phyloP scores from a whole-genome alignment of 805 yeast species.

The Candida bentonensis region DNA sequence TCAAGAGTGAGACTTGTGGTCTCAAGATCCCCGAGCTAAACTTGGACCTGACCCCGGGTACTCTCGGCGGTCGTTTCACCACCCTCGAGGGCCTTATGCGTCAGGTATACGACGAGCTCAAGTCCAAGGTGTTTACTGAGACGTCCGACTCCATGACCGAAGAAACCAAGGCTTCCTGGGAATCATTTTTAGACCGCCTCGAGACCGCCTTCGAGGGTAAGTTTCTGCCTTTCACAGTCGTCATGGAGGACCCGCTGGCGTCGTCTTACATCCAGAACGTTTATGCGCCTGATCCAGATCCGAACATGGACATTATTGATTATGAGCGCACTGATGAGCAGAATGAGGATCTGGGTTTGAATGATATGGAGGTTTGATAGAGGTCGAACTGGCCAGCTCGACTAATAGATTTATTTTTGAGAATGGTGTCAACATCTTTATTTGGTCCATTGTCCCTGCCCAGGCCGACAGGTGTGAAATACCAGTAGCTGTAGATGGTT shows the following conservation, averaged over 20 bases:
- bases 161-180: constrained; percentile 71
- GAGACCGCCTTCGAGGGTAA: constrained; percentile 74
- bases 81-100: constrained; percentile 85
- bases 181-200: constrained; percentile 54
- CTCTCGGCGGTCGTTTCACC: constrained; percentile 95
- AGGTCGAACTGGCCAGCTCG: constrained; percentile 6
- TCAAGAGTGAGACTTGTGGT: constrained; percentile 90
- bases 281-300: constrained; percentile 98
- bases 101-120: constrained; percentile 83
- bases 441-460: no score
- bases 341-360: constrained; percentile 82
- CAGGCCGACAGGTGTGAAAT: no score
- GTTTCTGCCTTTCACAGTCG: constrained; percentile 56
- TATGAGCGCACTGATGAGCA: constrained; percentile 79
- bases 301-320: constrained; percentile 85
- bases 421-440: no score
- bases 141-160: constrained; percentile 87
- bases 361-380: constrained; percentile 24
- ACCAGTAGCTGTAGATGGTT: no score
- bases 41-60: constrained; percentile 88
- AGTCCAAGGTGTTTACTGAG: constrained; percentile 67
- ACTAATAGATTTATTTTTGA: no score
- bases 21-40: constrained; percentile 73
- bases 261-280: constrained; percentile 93
- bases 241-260: constrained; percentile 91